Conservation (phyloP, 2,329 filamentous ascomycete species). For the Chaetomiaceae sp. region DNA sequence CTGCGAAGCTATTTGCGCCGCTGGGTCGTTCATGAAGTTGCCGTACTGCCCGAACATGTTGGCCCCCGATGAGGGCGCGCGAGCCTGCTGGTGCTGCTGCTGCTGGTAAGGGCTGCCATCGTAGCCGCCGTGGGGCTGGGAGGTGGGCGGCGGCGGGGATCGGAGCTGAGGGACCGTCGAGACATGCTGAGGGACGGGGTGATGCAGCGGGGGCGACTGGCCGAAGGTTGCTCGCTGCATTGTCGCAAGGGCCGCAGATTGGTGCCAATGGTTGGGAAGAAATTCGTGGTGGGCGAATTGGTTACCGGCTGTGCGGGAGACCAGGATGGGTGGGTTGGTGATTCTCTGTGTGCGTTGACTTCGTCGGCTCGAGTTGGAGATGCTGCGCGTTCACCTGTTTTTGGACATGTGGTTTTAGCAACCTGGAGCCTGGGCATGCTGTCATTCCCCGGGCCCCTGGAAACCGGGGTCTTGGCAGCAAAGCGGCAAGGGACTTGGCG, state of each 20-base stretch:
- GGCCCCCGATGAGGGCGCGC: slow-evolving; percentile 39
- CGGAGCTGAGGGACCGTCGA: slow-evolving; percentile 95
- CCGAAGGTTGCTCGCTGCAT: slow-evolving; percentile 87
- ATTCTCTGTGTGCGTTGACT: not conserved
- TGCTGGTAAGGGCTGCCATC: slow-evolving; percentile 64
- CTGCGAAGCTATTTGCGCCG: slow-evolving; percentile 90
- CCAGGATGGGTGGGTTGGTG: not conserved
- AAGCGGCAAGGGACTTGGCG: not conserved
- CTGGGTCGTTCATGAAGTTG: slow-evolving; percentile 92
- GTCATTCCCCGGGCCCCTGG: slow-evolving; percentile 17
- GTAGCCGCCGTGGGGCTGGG: slow-evolving; percentile 59
- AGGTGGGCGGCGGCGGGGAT: slow-evolving; percentile 77
- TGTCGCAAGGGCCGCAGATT: slow-evolving; percentile 25
- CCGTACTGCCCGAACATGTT: slow-evolving; percentile 69
- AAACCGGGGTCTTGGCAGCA: slow-evolving; percentile 6
- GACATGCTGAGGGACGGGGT: slow-evolving; percentile 96
- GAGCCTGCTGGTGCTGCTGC: slow-evolving; percentile 42
- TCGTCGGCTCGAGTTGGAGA: slow-evolving; percentile 6
- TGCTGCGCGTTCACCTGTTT: no score
- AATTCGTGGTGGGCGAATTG: not conserved
- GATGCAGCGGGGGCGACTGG: slow-evolving; percentile 89
- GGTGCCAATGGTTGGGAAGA: not conserved
- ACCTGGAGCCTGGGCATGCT: slow-evolving; percentile 14
- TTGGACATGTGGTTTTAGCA: slow-evolving; percentile 28
- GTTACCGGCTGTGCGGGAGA: not conserved